Evolutionary conservation across 2,329 filamentous ascomycete genomes (phyloP).

Genomic region (Cladosporium halotolerans): DNA sequence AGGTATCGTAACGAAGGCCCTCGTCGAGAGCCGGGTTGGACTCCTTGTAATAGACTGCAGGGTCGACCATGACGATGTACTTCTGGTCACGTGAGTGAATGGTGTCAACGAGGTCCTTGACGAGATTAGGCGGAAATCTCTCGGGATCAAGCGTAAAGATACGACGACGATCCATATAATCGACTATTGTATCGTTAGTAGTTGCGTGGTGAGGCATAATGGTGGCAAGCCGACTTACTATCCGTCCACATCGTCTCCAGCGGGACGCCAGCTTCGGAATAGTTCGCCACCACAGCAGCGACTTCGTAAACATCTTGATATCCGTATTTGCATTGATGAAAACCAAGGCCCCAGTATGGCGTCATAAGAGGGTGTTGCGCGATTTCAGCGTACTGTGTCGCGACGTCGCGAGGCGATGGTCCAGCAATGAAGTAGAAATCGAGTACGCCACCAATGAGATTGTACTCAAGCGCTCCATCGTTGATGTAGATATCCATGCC

Average conservation of each 20-base stretch:
- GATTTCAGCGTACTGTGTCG: constrained; percentile 40
- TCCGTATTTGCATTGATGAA: constrained; percentile 42
- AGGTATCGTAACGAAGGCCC: constrained; percentile 12
- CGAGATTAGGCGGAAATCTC: constrained; percentile 52
- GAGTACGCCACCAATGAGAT: constrained; percentile 65
- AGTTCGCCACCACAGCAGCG: constrained; percentile 59
- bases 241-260: constrained; percentile 68
- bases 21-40: constrained; percentile 12
- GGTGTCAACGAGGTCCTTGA: constrained; percentile 59
- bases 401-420: constrained; percentile 36
- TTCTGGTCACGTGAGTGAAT: constrained; percentile 35
- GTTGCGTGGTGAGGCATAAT: too few species aligned
- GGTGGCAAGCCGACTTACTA: constrained; percentile 27
- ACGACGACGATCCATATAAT: constrained; percentile 33
- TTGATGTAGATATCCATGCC: constrained; percentile 68
- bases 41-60: constrained; percentile 11
- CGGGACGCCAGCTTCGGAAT: constrained; percentile 57
- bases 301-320: constrained; percentile 54
- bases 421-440: constrained; percentile 51
- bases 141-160: constrained; percentile 59
- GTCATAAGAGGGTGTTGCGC: constrained; percentile 40
- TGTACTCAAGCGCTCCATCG: constrained; percentile 62
- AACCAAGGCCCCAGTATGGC: constrained; percentile 44
- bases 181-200: constrained; percentile 27
- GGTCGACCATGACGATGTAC: constrained; percentile 14